phyloP scores from a whole-genome alignment of 2,329 filamentous ascomycete species.

The Mycocentrospora acerina region DNA sequence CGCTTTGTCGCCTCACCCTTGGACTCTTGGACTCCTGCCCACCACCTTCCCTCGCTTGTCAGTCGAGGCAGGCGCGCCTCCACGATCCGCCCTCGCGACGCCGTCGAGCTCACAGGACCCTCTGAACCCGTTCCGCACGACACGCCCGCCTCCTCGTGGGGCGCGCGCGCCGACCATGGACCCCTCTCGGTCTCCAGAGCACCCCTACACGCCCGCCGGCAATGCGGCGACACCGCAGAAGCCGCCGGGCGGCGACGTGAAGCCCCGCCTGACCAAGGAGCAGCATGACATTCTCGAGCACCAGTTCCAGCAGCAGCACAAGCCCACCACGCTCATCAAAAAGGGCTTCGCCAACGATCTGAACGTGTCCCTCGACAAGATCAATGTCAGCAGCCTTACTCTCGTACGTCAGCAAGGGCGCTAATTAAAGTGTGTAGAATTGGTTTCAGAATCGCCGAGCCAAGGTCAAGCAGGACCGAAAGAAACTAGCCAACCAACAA shows the following conservation, averaged over 20 bases:
- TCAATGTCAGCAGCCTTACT: conserved; percentile 49
- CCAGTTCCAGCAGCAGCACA: conserved; percentile 51
- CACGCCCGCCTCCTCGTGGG: conserved; percentile 21
- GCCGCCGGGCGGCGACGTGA: conserved; percentile 46
- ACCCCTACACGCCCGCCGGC: conserved; percentile 15
- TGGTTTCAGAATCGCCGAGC: conserved; percentile 57
- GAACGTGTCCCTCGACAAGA: conserved; percentile 54
- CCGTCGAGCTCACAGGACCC: conserved; percentile 3
- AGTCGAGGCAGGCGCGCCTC: neutral
- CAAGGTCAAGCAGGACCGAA: conserved; percentile 55
- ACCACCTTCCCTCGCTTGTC: neutral
- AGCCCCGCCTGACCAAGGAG: conserved; percentile 55
- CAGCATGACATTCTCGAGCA: conserved; percentile 55
- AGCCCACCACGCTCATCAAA: conserved; percentile 54
- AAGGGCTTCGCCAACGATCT: conserved; percentile 52
- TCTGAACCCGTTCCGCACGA: conserved; percentile 12
- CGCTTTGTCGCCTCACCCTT: conserved; percentile 11
- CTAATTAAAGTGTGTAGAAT: conserved; percentile 49
- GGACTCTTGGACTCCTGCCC: conserved; percentile 3
- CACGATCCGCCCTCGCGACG: neutral
- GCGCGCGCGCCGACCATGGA: conserved; percentile 31
- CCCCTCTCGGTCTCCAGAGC: conserved; percentile 26
- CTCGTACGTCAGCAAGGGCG: neutral
- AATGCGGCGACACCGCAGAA: conserved; percentile 21
- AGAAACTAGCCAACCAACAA: conserved; percentile 47